Base-by-base conservation (phyloP, 768 basidiomycete species). In the Albatrellus ellisii region DNA sequence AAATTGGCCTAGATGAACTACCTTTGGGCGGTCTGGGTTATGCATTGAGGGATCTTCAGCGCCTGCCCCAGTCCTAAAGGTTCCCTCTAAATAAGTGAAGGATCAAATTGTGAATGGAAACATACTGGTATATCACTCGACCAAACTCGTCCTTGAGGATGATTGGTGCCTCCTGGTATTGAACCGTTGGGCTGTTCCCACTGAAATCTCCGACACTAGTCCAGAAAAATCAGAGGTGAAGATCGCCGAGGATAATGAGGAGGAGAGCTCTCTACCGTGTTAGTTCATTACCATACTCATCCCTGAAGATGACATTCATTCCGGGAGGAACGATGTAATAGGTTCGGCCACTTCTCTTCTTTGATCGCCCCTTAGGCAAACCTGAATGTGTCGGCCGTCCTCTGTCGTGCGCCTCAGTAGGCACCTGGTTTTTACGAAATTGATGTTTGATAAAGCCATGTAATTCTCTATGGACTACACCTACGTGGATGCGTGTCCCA, bases 311-410 rank as follows among this genome's bases (percentile, higher is more conserved):
- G 21, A 49, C 50, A 15, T 29, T 49, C 50, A 51, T 51, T n/a
- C 50, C 50, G 2, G 50, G 50, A 1, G 50, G 50, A 15, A 51
- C 37, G 35, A 51, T 42, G 42, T 51, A 51, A 42, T 36, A 51
- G 3, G 50, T 51, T 10, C 47, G 50, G 21, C 48, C 27, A 6
- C 33, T 7, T 21, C 24, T 12, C 12, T 39, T 42, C 6, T 32
- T 20, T 8, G 4, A 20, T 18, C 26, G 46, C 36, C 18, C 26
- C 15, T 40, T 18, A n/a, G 48, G 20, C 7, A 22, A 7, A 10
- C n/a, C n/a, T n/a, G n/a, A n/a, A n/a, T n/a, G n/a, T n/a, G 25
- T 24, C 17, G 35, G 20, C 14, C 20, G 35, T 6, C 38, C 38
- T 17, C 24, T n/a, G 4, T 39, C n/a, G 24, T n/a, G 24, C 24